phyloP scores from a whole-genome alignment of 2,329 filamentous ascomycete species.

The Fusarium gaditjirri region DNA sequence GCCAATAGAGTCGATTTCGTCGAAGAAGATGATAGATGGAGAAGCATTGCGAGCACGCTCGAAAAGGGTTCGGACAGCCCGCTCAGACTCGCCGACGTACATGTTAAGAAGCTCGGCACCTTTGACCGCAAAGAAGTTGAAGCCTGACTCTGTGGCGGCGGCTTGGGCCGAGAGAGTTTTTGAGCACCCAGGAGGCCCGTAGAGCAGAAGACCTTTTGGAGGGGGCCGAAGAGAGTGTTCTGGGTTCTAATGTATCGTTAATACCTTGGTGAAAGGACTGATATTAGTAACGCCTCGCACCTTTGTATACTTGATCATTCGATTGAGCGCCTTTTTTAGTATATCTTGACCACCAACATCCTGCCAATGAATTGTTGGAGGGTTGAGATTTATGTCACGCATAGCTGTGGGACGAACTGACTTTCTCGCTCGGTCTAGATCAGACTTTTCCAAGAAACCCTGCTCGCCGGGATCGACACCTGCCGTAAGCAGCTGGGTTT shows the following conservation, averaged over 20 bases:
- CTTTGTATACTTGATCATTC: slow-evolving; percentile 58
- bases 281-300: slow-evolving; percentile 33
- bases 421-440: slow-evolving; percentile 73
- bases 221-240: slow-evolving; percentile 61
- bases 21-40: slow-evolving; percentile 95
- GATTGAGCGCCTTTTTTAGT: slow-evolving; percentile 72
- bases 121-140: slow-evolving; percentile 96
- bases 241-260: slow-evolving; percentile 41
- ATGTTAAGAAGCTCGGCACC: slow-evolving; percentile 93
- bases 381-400: slow-evolving; percentile 88
- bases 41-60: slow-evolving; percentile 84
- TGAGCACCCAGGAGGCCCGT: slow-evolving; percentile 92
- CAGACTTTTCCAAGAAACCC: slow-evolving; percentile 53
- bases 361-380: slow-evolving; percentile 84
- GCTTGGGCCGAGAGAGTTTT: slow-evolving; percentile 95
- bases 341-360: slow-evolving; percentile 88
- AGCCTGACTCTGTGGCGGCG: slow-evolving; percentile 86
- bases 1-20: slow-evolving; percentile 91
- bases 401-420: slow-evolving; percentile 84
- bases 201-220: slow-evolving; percentile 86
- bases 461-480: slow-evolving; percentile 31
- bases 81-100: slow-evolving; percentile 96
- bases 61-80: slow-evolving; percentile 86
- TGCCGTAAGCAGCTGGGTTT: slow-evolving; percentile 39
- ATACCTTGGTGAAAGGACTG: background rate